Evolutionary conservation across 148 eudicot genomes (phyloP).

Genomic region (Limonium bicolor): DNA sequence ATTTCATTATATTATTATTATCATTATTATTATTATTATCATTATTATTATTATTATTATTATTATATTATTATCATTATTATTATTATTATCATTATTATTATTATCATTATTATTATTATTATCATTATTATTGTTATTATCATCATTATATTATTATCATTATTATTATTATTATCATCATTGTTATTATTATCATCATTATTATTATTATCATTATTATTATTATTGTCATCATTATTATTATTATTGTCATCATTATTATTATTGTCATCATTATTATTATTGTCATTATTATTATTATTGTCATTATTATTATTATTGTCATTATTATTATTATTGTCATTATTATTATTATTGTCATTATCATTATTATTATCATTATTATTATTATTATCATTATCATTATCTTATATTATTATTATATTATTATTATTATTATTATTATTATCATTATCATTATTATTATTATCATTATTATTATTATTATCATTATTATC

Average conservation of each 20-base stretch:
- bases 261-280: neutral
- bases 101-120: no score
- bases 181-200: no score
- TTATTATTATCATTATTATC: conserved; percentile 1
- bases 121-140: no score
- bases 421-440: conserved; percentile 1
- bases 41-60: no score
- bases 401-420: neutral
- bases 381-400: conserved; percentile 1
- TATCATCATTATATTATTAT: no score
- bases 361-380: neutral
- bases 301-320: conserved; percentile 1
- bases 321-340: conserved; percentile 1
- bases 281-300: neutral
- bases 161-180: no score
- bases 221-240: conserved; percentile 1
- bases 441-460: neutral
- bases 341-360: neutral
- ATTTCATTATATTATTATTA: no score
- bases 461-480: conserved; percentile 1
- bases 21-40: no score
- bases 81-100: no score
- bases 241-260: neutral
- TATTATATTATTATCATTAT: no score
- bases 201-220: conserved; percentile 1